Base-by-base conservation (phyloP, 495 filamentous ascomycete species). In the Aspergillus funiculosus region DNA sequence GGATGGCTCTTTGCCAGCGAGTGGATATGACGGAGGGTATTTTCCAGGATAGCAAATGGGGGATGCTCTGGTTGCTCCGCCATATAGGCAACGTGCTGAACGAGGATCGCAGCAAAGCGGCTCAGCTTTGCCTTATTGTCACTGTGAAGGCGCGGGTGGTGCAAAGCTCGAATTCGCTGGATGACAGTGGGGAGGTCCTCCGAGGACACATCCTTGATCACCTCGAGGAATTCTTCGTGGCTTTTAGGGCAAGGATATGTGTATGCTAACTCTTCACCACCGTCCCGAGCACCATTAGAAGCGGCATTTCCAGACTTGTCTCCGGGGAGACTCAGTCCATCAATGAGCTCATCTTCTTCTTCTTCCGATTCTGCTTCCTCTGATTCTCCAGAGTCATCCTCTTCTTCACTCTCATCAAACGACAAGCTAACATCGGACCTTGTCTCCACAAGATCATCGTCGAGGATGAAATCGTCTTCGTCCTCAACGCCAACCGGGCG, bases 391-490 rank as follows among this genome's bases (percentile, higher is more conserved):
- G 61, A 60, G 2, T 48, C 31, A 14, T 54, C 59, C 29, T 78
- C 74, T 18, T 77, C 74, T 20, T 75, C 74, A n/a, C 59, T 75
- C 13, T 71, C 68, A 32, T 66, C 72, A 37, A 78, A 66, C 18
- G 68, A 74, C 7, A 72, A 64, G 46, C 74, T 74, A 40, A 71
- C 77, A 44, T 80, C 76, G 6, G 78, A 74, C 26, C 68, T 59
- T 24, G 62, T 68, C 28, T 73, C 76, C 40, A 95, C 75, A 1
- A 95, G 75, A 39, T 95, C 82, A 44, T 92, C 86, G 46, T 95
- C 91, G 43, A 95, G 82, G 6, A 87, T 43, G 52, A 96, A 96
- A 47, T 95, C 86, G 57, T 95, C 90, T 59, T 96, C 90, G 52
- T 95, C 90, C 50, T 94, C 88, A 22, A 89, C 81, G 20, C 58